Conservation (phyloP, 1,284 basidiomycete genomes). For the Puccinia hordei region DNA sequence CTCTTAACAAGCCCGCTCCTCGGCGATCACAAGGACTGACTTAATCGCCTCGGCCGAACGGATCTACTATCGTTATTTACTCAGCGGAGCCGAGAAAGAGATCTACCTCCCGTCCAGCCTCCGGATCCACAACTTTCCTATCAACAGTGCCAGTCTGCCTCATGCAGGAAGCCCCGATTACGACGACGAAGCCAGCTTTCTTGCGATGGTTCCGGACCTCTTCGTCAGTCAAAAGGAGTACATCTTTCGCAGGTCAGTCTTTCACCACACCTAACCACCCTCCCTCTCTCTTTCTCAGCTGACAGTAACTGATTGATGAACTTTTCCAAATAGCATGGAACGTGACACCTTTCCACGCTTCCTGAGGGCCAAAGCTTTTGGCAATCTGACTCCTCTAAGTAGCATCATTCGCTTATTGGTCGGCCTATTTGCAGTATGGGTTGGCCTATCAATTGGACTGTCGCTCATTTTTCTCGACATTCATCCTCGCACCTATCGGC, state of each 20-base stretch:
- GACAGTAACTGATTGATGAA: too few relatives aligned
- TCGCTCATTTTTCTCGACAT: slow-evolving; percentile 90
- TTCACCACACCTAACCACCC: too few relatives aligned
- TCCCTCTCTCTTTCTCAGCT: slow-evolving; percentile 58
- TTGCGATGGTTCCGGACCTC: slow-evolving; percentile 92
- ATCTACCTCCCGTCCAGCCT: slow-evolving; percentile 80
- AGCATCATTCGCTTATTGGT: slow-evolving; percentile 71
- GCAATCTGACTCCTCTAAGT: slow-evolving; percentile 88
- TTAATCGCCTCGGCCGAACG: slow-evolving; percentile 90
- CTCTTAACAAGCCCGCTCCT: slow-evolving; percentile 69
- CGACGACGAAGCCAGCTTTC: slow-evolving; percentile 70
- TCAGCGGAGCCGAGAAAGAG: slow-evolving; percentile 69
- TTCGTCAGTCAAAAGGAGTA: slow-evolving; percentile 97
- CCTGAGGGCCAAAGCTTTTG: slow-evolving; percentile 91
- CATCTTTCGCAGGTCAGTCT: slow-evolving; percentile 93
- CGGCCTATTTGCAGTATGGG: slow-evolving; percentile 86
- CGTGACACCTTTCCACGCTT: slow-evolving; percentile 65
- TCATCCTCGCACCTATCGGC: slow-evolving; percentile 80
- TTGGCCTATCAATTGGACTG: slow-evolving; percentile 83
- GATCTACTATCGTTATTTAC: slow-evolving; percentile 88
- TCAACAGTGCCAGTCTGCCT: slow-evolving; percentile 67
- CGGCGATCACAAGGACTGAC: slow-evolving; percentile 84
- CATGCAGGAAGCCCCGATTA: slow-evolving; percentile 63
- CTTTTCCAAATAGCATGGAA: slow-evolving; percentile 39
- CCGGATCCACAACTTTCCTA: slow-evolving; percentile 61